Conservation (phyloP, 306 rosid species). For the Casuarina glauca region DNA sequence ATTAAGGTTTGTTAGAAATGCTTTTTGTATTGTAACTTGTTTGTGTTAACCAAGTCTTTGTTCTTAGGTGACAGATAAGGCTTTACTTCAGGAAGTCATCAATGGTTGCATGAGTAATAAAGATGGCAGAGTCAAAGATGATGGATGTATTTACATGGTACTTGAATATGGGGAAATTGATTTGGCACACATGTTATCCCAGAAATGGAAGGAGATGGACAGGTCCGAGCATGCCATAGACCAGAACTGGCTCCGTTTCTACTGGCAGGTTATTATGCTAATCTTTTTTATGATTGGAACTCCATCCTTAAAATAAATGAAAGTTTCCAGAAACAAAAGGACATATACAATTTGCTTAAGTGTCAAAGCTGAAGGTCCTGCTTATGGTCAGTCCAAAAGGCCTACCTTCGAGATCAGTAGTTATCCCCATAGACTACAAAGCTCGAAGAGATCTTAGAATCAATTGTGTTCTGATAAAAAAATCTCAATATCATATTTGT, state of each 20-base stretch:
- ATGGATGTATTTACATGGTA: slow-evolving; percentile 92
- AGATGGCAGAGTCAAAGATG: slow-evolving; percentile 91
- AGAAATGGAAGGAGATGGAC: slow-evolving; percentile 90
- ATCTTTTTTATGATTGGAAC: slow-evolving; percentile 3
- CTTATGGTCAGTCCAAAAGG: too few relatives aligned
- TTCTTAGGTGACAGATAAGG: slow-evolving; percentile 85
- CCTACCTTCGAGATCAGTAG: too few relatives aligned
- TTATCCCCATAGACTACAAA: too few relatives aligned
- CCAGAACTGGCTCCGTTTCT: slow-evolving; percentile 95
- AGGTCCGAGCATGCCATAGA: slow-evolving; percentile 58
- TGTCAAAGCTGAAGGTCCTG: too few relatives aligned
- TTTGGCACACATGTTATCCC: slow-evolving; percentile 98
- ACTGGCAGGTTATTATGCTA: slow-evolving; percentile 79
- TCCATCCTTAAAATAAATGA: neutral
- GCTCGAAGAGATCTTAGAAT: too few relatives aligned
- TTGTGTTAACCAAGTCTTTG: slow-evolving; percentile 1
- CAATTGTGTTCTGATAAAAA: too few relatives aligned
- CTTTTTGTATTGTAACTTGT: neutral
- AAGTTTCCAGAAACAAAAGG: neutral
- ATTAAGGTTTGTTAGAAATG: neutral
- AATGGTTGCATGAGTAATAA: slow-evolving; percentile 70
- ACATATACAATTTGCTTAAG: too few relatives aligned
- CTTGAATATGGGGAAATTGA: slow-evolving; percentile 98
- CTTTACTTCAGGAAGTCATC: slow-evolving; percentile 74
- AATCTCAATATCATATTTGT: too few relatives aligned